Evolutionary conservation across 257 asterid species (phyloP).

Genomic region (Solanum tarijense): DNA sequence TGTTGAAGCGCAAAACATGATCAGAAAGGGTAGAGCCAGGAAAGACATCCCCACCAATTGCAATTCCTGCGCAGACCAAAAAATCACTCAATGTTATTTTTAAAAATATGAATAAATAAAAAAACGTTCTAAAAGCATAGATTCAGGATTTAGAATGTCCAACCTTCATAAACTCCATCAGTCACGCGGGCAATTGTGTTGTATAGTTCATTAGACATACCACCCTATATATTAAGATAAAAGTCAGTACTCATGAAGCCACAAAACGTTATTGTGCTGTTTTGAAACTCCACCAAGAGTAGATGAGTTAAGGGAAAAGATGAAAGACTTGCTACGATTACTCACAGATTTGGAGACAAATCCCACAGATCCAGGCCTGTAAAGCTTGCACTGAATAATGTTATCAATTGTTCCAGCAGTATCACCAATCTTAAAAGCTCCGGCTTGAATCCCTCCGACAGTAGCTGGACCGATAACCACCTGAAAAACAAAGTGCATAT

Average conservation of each 20-base stretch:
- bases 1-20: constrained; percentile 95
- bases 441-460: constrained; percentile 99
- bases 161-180: constrained; percentile 97
- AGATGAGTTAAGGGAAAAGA: not conserved
- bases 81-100: not conserved
- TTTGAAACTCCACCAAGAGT: not conserved
- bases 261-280: not conserved
- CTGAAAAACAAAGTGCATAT: constrained; percentile 23
- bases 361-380: constrained; percentile 99
- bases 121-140: not conserved
- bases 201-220: constrained; percentile 95
- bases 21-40: constrained; percentile 99
- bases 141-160: not conserved
- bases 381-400: constrained; percentile 83
- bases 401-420: constrained; percentile 99
- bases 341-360: constrained; percentile 97
- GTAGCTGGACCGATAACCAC: constrained; percentile 96
- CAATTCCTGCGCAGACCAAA: constrained; percentile 54
- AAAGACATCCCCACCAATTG: constrained; percentile 98
- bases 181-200: constrained; percentile 95
- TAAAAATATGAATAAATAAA: not conserved
- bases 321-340: not conserved
- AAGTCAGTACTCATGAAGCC: constrained; percentile 3
- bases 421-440: constrained; percentile 98
- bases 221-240: constrained; percentile 56